Evolutionary conservation across 495 filamentous ascomycete species (phyloP), one percentile per base, ranked within the genome.

Genomic region (Lasiosphaeris hirsuta): DNA sequence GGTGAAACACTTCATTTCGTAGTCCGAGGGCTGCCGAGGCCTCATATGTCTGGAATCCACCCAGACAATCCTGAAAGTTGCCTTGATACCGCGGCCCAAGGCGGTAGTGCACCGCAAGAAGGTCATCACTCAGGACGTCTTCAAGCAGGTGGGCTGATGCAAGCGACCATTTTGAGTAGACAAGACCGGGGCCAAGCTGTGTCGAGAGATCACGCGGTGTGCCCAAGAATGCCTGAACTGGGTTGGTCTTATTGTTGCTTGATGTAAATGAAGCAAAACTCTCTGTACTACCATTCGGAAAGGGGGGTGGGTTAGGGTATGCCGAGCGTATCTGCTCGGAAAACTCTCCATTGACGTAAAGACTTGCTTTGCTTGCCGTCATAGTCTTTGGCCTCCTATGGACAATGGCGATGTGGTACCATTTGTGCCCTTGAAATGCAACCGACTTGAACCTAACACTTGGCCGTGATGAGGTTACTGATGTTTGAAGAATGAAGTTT

Each of bases 401-500:
- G 38, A 90, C 86, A 38, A 98, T 71, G 48, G 85, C 87, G 66
- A 98, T 82, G 70, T 98, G 93, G 69, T 98, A 97, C 95, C 94
- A 97, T 59, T 73, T 77, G 34, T 83, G 75, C 49, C 86, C 78
- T 59, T 87, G 73, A 65, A 98, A 97, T 2, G 77, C 73, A 5
- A 84, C 80, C 0, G 88, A 88, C 70, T 92, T 94, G 77, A 98
- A 98, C 49, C 94, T 84, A 23, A 97, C 89, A 73, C 93, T 97
- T 6, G 94, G 92, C 35, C 87, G 81, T 17, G 86, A 76, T 1
- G 90, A 92, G 38, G 83, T 90, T 50, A 97, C 88, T 10, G 95
- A 97, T 36, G 94, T 97, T 69, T 98, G 94, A 18, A 98, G 77
- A 65, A 98, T 97, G 60, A 98, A 91, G 66, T 96, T 92, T 30